phyloP scores from a whole-genome alignment of 2,329 filamentous ascomycete species.

The Alternaria alternata region DNA sequence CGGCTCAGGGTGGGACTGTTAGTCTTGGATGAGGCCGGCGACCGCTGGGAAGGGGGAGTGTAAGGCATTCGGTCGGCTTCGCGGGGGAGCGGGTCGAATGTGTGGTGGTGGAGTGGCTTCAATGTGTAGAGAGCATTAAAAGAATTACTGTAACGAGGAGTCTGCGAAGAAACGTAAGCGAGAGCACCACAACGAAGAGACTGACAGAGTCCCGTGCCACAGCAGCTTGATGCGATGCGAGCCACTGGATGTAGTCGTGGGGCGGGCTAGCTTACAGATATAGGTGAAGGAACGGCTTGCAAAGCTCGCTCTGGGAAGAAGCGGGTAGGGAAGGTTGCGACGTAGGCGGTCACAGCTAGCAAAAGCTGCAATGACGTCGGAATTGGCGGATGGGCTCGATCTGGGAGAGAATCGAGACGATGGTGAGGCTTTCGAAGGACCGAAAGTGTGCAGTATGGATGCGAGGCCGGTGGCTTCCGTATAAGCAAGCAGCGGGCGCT shows the following conservation, averaged over 20 bases:
- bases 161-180: constrained; percentile 18
- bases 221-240: not conserved
- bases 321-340: constrained; percentile 12
- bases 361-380: constrained; percentile 48
- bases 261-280: constrained; percentile 23
- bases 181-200: constrained; percentile 5
- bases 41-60: constrained; percentile 77
- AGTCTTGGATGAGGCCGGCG: constrained; percentile 65
- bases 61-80: constrained; percentile 77
- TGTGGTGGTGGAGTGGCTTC: constrained; percentile 35
- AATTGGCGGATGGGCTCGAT: constrained; percentile 23
- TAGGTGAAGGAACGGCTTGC: constrained; percentile 26
- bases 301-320: constrained; percentile 24
- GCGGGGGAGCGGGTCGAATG: constrained; percentile 45
- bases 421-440: constrained; percentile 24
- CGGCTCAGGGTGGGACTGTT: constrained; percentile 60
- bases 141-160: constrained; percentile 35
- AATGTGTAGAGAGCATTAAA: constrained; percentile 56
- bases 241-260: not conserved
- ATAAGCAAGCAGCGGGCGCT: constrained; percentile 16
- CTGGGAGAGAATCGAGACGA: constrained; percentile 18
- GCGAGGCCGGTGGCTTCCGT: constrained; percentile 44
- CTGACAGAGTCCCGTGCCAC: not conserved
- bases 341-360: constrained; percentile 35
- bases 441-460: constrained; percentile 22